Evolutionary conservation across 805 yeast genomes (phyloP), one percentile per base, ranked within the genome.

Genomic region (Yamadazyma tumulicola): DNA sequence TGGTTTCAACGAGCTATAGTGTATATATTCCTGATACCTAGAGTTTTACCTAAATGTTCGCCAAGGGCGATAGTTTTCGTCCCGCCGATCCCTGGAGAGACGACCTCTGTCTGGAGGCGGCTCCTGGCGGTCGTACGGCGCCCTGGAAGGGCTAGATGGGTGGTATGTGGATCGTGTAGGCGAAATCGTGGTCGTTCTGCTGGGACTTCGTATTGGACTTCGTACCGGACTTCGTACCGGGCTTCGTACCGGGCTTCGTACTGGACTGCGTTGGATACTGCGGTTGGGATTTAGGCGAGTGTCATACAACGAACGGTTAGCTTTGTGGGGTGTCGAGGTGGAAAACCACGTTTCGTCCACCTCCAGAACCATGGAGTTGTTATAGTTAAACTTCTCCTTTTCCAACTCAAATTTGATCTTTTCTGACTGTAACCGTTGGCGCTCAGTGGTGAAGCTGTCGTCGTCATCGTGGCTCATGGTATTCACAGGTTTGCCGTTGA

Each of bases 1-100:
- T 50, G 73, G 73, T 2, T 65, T 67, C 45, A 64, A 66, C 45
- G 72, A 67, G 38, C 57, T 67, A 43, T 67, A 55, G 40, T 34
- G 33, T 29, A 35, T 23, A 34, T 28, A 24, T 23, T 7, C n/a
- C 29, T 26, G 6, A 8, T 25, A 25, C 14, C 14, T 25, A 12
- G 7, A 21, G n/a, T n/a, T 9, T 21, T 21, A 21, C 23, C 23
- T 21, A 21, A 21, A 21, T 9, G 23, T 9, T 21, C 23, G 9
- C 23, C 23, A 9, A 21, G 11, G 11, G 11, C 23, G 9, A 21
- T 21, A 9, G 23, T 21, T 11, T 21, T 11, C 11, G 23, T 9
- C 9, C 9, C 23, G 9, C 11, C 10, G 11, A 21, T 21, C 11
- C 11, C 23, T n/a, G n/a, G n/a, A n/a, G n/a, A n/a, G n/a, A n/a